Conservation (phyloP, 495 filamentous ascomycete species). For the Sabuloglossum arenarium region DNA sequence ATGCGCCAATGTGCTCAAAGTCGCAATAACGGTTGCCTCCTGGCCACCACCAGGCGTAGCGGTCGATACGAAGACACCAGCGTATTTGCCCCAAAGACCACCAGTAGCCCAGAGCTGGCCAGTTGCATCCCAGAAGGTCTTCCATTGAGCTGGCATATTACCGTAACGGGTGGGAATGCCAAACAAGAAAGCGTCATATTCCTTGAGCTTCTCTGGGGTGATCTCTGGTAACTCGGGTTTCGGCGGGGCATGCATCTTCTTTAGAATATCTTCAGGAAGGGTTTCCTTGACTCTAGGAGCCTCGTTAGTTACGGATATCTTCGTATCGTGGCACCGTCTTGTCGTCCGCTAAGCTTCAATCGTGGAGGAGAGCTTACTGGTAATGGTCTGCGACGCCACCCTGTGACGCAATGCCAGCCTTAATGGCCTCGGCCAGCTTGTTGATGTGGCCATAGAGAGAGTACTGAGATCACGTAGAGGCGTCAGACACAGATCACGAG, state of each 20-base stretch:
- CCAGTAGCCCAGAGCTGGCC: slow-evolving; percentile 52
- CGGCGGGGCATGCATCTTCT: slow-evolving; percentile 72
- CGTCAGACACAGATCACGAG: neutral
- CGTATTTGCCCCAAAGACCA: slow-evolving; percentile 75
- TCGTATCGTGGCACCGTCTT: neutral
- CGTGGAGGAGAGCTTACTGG: slow-evolving; percentile 40
- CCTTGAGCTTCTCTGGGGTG: slow-evolving; percentile 42
- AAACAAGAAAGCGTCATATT: slow-evolving; percentile 81
- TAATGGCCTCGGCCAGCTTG: slow-evolving; percentile 71
- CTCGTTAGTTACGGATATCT: neutral
- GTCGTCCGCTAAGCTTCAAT: too few species aligned
- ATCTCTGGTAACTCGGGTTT: slow-evolving; percentile 50
- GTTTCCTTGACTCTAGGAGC: slow-evolving; percentile 59
- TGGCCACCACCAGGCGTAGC: slow-evolving; percentile 74
- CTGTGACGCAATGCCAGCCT: slow-evolving; percentile 72
- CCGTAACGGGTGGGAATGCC: slow-evolving; percentile 97
- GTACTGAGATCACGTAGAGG: slow-evolving; percentile 54
- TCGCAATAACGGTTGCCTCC: slow-evolving; percentile 63
- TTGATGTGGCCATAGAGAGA: slow-evolving; percentile 89
- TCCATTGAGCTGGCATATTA: slow-evolving; percentile 97
- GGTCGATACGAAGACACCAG: slow-evolving; percentile 77
- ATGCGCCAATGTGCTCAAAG: slow-evolving; percentile 76
- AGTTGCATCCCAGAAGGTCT: slow-evolving; percentile 70
- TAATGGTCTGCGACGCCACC: slow-evolving; percentile 60
- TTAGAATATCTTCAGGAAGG: slow-evolving; percentile 58